These are phyloP conservation scores for Hemerocallis citrina DNA, from an alignment of 106 monocot species.

Conservation along the genomic window DNA sequence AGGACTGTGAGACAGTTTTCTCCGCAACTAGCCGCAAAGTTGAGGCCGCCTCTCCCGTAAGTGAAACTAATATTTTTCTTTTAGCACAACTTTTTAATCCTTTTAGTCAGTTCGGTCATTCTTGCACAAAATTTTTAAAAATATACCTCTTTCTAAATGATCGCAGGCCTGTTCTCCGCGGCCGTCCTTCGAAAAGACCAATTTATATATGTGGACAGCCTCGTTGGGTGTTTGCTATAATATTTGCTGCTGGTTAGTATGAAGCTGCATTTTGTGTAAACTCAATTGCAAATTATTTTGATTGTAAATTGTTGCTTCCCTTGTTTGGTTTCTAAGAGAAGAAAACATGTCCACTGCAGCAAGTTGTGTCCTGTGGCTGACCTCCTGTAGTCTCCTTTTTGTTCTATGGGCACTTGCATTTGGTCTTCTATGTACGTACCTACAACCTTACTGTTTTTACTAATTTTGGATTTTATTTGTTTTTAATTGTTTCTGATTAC, in stretches of 20 bases:
- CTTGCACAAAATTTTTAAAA: too few relatives aligned
- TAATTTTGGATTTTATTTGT: not conserved
- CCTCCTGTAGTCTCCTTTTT: conserved; percentile 51
- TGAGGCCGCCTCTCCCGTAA: conserved; percentile 86
- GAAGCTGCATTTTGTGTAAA: not conserved
- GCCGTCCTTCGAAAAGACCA: conserved; percentile 62
- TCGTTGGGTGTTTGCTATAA: conserved; percentile 79
- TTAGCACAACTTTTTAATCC: not conserved
- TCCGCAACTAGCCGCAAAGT: conserved; percentile 80
- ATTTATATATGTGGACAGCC: conserved; percentile 87
- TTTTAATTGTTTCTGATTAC: conserved; percentile 1
- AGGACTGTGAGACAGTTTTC: conserved; percentile 77
- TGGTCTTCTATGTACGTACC: conserved; percentile 52
- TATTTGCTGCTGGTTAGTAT: conserved; percentile 57
- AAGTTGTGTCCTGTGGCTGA: conserved; percentile 60
- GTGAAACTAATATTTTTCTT: conserved; percentile 1
- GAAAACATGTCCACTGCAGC: conserved; percentile 14
- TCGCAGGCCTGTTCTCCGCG: conserved; percentile 78
- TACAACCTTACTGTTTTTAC: not conserved
- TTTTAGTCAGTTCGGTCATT: not conserved
- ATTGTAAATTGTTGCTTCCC: not conserved
- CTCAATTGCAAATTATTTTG: not conserved
- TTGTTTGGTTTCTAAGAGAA: not conserved
- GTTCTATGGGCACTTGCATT: conserved; percentile 53
- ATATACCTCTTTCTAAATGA: not conserved